These are phyloP conservation scores for Pyrus pyrifolia DNA, from an alignment of 306 rosid genomes.

Conservation along the genomic window DNA sequence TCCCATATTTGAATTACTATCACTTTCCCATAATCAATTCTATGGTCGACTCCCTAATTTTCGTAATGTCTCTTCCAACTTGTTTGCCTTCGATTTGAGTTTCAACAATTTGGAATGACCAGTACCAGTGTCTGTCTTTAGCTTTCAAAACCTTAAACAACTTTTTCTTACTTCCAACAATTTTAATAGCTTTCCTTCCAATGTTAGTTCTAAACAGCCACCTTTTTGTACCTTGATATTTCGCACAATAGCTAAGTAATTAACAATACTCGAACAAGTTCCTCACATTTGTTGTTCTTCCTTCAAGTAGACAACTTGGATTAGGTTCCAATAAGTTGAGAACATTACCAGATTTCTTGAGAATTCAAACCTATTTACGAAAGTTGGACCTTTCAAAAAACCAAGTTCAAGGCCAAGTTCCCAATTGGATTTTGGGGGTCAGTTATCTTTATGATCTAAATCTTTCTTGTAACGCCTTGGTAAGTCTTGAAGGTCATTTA, in stretches of 20 bases:
- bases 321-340: background rate
- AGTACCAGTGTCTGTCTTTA: conserved; percentile 11
- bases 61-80: background rate
- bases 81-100: conserved; percentile 28
- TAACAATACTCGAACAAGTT: too few species aligned
- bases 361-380: background rate
- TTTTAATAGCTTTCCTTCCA: background rate
- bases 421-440: conserved; percentile 18
- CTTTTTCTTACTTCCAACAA: background rate
- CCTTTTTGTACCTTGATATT: too few species aligned
- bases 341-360: background rate
- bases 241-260: too few species aligned
- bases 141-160: background rate
- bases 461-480: conserved; percentile 11
- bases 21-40: too few species aligned
- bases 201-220: background rate
- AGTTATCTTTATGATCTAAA: background rate
- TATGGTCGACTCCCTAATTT: background rate
- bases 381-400: conserved; percentile 24
- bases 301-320: background rate
- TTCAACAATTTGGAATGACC: conserved; percentile 36
- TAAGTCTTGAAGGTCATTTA: background rate
- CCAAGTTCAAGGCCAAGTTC: conserved; percentile 5
- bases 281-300: background rate
- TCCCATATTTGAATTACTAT: background rate